Conservation (phyloP, 306 rosid genomes). For the Canavalia gladiata region DNA sequence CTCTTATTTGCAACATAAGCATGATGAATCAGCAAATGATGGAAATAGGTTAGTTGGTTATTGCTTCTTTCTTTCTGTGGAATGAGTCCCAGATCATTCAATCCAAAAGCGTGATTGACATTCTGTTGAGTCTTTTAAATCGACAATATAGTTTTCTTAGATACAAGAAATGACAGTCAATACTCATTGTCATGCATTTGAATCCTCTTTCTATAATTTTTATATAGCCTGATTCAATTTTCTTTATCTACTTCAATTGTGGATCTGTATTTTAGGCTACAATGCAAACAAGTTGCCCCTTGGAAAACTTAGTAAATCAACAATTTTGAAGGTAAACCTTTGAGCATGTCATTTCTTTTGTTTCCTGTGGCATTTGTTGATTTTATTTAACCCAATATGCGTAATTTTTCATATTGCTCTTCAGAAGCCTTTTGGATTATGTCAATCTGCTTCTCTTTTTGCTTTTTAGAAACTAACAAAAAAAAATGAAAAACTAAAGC, state of each 20-base stretch:
- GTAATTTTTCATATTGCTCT: conserved; percentile 24
- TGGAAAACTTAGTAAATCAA: conserved; percentile 94
- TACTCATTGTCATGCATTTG: background rate
- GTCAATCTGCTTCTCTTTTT: background rate
- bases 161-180: conserved; percentile 12
- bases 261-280: conserved; percentile 71
- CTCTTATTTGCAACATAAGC: conserved; percentile 88
- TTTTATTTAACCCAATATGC: background rate
- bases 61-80: conserved; percentile 22
- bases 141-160: conserved; percentile 5
- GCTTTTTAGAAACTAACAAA: background rate
- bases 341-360: conserved; percentile 2
- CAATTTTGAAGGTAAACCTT: conserved; percentile 78
- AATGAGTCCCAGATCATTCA: conserved; percentile 42
- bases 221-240: conserved; percentile 11
- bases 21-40: conserved; percentile 99
- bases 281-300: conserved; percentile 96
- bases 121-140: conserved; percentile 36
- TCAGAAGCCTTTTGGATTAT: conserved; percentile 16
- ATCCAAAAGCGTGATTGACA: conserved; percentile 40
- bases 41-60: conserved; percentile 87
- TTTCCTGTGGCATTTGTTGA: conserved; percentile 30
- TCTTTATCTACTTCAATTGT: conserved; percentile 24
- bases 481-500: background rate
- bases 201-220: conserved; percentile 5